phyloP scores from a whole-genome alignment of 768 basidiomycete genomes.

The Lentinula sp. region DNA sequence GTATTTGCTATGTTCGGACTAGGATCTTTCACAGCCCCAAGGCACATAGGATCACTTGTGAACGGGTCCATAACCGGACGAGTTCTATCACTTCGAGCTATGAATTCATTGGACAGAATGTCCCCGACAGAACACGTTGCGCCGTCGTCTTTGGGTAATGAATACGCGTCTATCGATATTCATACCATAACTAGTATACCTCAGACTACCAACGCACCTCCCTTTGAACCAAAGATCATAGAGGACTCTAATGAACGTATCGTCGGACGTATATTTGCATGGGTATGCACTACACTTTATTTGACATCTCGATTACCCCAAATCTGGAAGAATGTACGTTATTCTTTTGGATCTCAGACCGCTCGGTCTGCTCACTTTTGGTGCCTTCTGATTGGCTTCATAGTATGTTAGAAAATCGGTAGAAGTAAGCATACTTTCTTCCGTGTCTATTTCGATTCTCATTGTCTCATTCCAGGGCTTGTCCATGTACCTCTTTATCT shows the following conservation, averaged over 20 bases:
- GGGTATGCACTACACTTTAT: conserved; percentile 91
- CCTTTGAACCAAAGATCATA: conserved; percentile 19
- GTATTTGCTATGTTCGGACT: conserved; percentile 70
- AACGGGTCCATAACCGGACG: conserved; percentile 28
- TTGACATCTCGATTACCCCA: conserved; percentile 92
- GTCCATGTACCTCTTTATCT: conserved; percentile 89
- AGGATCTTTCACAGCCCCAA: conserved; percentile 38
- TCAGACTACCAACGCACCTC: conserved; percentile 4
- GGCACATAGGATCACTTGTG: conserved; percentile 10
- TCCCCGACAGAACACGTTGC: neutral
- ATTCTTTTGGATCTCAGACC: neutral
- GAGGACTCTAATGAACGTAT: conserved; percentile 44
- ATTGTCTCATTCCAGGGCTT: conserved; percentile 53
- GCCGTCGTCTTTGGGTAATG: neutral
- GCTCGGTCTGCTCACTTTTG: neutral
- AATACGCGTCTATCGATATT: neutral
- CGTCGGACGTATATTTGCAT: conserved; percentile 88
- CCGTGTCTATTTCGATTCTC: neutral
- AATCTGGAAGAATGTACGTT: conserved; percentile 94
- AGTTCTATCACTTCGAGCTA: conserved; percentile 31
- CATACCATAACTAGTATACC: conserved; percentile 6
- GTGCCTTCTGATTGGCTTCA: neutral
- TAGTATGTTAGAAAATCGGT: conserved; percentile 89
- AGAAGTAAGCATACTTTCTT: conserved; percentile 39
- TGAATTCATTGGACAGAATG: neutral